Conservation (phyloP, 2,329 filamentous ascomycete genomes). For the Drechslerella dactyloides region DNA sequence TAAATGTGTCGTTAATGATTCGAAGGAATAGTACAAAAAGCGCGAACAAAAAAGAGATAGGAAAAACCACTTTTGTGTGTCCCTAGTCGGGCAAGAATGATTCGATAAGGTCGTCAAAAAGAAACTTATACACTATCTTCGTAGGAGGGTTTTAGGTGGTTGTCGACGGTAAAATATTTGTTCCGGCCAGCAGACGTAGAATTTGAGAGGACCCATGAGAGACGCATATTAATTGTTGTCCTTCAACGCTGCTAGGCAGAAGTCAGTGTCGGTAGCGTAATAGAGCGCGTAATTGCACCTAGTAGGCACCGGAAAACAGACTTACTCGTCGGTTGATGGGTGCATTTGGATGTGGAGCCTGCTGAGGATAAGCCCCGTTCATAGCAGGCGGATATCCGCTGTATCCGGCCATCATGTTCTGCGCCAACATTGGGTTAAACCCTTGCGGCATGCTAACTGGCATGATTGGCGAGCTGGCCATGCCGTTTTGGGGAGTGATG, state of each 20-base stretch:
- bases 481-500: constrained; percentile 53
- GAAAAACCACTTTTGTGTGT: constrained; percentile 26
- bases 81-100: background rate
- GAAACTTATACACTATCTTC: constrained; percentile 19
- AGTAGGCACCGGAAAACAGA: background rate
- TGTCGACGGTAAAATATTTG: constrained; percentile 14
- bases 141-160: background rate
- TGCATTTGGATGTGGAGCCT: constrained; percentile 50
- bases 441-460: constrained; percentile 52
- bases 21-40: constrained; percentile 2
- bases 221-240: background rate
- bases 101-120: background rate
- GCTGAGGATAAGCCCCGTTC: constrained; percentile 54
- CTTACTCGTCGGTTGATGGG: constrained; percentile 47
- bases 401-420: constrained; percentile 53
- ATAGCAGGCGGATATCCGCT: constrained; percentile 52
- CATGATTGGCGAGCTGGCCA: constrained; percentile 53
- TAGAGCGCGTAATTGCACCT: too few species aligned
- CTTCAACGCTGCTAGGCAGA: constrained; percentile 31
- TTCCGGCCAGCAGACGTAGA: constrained; percentile 39
- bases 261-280: constrained; percentile 17
- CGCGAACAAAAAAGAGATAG: constrained; percentile 2
- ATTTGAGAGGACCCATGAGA: constrained; percentile 15
- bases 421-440: constrained; percentile 54
- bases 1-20: constrained; percentile 33